These are phyloP conservation scores for Geranium brycei DNA, from an alignment of 345 rosid species.

Conservation along the genomic window DNA sequence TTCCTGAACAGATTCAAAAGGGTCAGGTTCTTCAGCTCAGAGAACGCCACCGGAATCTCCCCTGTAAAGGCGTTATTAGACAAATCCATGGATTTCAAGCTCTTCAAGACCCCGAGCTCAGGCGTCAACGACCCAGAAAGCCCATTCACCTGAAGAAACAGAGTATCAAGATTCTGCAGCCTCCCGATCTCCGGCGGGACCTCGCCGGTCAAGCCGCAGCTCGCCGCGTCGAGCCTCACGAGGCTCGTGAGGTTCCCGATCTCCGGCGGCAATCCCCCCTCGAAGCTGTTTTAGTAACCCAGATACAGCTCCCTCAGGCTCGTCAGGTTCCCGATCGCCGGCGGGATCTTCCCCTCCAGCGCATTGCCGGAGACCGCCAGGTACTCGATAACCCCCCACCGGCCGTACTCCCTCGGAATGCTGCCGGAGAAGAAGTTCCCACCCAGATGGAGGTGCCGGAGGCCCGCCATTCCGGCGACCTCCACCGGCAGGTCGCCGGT, in stretches of 20 bases:
- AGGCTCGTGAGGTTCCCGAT: constrained; percentile 62
- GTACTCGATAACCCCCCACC: constrained; percentile 54
- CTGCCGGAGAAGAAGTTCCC: constrained; percentile 65
- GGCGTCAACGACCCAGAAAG: constrained; percentile 48
- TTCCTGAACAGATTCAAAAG: constrained; percentile 69
- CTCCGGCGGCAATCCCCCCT: constrained; percentile 54
- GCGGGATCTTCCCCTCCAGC: constrained; percentile 54
- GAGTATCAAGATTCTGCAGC: constrained; percentile 63
- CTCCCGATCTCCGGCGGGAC: constrained; percentile 53
- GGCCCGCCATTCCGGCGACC: constrained; percentile 45
- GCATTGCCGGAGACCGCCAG: constrained; percentile 72
- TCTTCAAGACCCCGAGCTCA: constrained; percentile 51
- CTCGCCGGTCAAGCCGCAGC: constrained; percentile 48
- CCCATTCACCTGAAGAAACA: constrained; percentile 72
- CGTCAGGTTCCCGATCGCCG: constrained; percentile 61
- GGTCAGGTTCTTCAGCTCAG: constrained; percentile 51
- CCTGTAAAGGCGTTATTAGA: constrained; percentile 70
- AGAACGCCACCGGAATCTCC: constrained; percentile 55
- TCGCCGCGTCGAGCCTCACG: constrained; percentile 57
- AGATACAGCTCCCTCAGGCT: constrained; percentile 52
- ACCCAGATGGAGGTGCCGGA: constrained; percentile 73
- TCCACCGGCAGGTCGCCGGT: constrained; percentile 57
- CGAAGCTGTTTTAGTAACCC: constrained; percentile 57
- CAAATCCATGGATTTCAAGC: constrained; percentile 73
- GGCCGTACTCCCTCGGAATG: constrained; percentile 67